Base-by-base conservation (phyloP, 2,329 filamentous ascomycete genomes). In the Plenodomus lindquistii region DNA sequence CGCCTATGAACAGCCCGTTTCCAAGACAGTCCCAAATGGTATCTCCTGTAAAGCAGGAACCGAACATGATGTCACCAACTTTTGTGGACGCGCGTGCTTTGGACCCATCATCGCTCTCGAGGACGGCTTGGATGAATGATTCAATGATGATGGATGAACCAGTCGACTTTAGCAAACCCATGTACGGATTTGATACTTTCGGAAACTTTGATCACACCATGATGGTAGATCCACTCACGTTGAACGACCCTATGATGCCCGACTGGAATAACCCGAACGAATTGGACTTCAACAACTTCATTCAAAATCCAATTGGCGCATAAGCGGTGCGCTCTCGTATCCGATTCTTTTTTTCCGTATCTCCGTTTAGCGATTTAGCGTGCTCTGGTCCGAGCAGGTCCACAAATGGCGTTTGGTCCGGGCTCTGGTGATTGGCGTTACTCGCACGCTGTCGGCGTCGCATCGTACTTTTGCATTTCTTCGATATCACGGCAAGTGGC, bases 1-100 rank as follows among this genome's bases (percentile, higher is more conserved):
- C 70, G 13, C 66, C 69, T 2, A 70, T 72, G 67, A 65, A 70
- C 59, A 72, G 66, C 43, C 68, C 70, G 2, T 73, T 72, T 45
- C 67, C 67, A 16, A 55, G 60, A 34, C 67, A 71, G 38, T 67
- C 69, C 11, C 67, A 71, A 42, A 57, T 67, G 22, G 51, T 61
- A 3, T 53, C 58, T n/a, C 58, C 63, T 2, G 40, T 66, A 10
- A 70, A 70, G 50, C 63, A 69, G 44, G 69, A 71, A 45, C 39
- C 62, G 31, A 61, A 57, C 1, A 58, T 70, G 58, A 55, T 62
- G 3, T 60, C 66, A 5, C 45, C 63, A n/a, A 59, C 56, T 9
- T 71, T 66, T 38, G 65, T 69, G 59, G 60, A 57, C 39, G 56
- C 56, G 16, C 54, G 55, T 38, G 66, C 59, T 17, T 41, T 72